Base-by-base conservation (phyloP, 2,329 filamentous ascomycete species). In the Colletotrichum karsti region DNA sequence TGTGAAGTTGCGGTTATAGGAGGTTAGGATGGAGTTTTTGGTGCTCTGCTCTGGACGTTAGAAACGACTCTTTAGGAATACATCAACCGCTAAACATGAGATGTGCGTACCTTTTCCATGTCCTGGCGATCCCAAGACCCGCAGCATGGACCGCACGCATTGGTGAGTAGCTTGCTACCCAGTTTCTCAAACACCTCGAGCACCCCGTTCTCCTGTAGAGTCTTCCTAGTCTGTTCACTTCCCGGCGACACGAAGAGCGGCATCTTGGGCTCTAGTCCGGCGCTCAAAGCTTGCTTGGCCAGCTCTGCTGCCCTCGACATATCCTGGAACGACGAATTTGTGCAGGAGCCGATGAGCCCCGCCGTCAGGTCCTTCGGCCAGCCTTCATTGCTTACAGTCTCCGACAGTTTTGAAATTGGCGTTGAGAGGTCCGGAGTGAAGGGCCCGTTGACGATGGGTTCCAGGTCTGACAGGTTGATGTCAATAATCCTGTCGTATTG, bases 1-100 rank as follows among this genome's bases (percentile, higher is more conserved):
- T 70, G 91, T 93, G 84, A 94, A 93, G 86, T 94, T 93, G 80
- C 92, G 90, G 87, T 94, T 94, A 87, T 93, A 93, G 20, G 91
- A 93, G 50, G 91, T 93, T 78, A 94, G 85, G 79, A 94, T 93
- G 7, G 91, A 92, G 86, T 93, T 93, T 72, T 90, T 81, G 73
- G 59, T 65, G 4, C 91, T 91, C 84, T 93, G 15, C 5, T 10
- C 6, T 9, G 0, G 12, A 50, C 18, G 20, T 59, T 2, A 50
- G 39, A 5, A 37, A 7, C n/a, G 7, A 3, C 5, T 13, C 13
- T 39, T 35, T 10, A 9, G n/a, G n/a, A n/a, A n/a, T n/a, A 18
- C 15, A 2, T 33, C 4, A 35, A n/a, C n/a, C n/a, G 2, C 28
- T 10, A 22, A 39, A 10, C 20, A 7, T 8, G 10, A 30, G 13